phyloP scores from a whole-genome alignment of 257 asterid species.

The Gentiana straminea region DNA sequence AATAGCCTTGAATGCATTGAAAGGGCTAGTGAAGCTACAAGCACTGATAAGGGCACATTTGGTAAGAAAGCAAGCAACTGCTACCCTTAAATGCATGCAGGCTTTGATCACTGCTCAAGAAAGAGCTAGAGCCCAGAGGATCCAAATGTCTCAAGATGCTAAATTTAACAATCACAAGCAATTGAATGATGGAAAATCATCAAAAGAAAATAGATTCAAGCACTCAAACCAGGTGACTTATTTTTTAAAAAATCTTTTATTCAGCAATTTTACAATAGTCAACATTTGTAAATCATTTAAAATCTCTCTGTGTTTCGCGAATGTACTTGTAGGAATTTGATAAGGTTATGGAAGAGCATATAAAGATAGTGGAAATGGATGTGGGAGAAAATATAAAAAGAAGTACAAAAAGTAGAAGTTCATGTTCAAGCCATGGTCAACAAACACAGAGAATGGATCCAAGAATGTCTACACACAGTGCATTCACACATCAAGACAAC shows the following conservation, averaged over 20 bases:
- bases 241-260: background rate
- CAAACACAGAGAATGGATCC: conserved; percentile 32
- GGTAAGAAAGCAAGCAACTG: conserved; percentile 79
- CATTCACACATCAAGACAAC: conserved; percentile 30
- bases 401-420: conserved; percentile 40
- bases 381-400: conserved; percentile 46
- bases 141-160: conserved; percentile 45
- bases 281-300: background rate
- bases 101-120: conserved; percentile 74
- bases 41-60: conserved; percentile 90
- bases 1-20: conserved; percentile 90
- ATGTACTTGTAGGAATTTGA: conserved; percentile 39
- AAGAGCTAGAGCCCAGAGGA: conserved; percentile 70
- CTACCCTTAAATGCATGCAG: conserved; percentile 89
- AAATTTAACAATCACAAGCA: conserved; percentile 32
- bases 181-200: conserved; percentile 52
- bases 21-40: conserved; percentile 84
- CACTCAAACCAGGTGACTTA: conserved; percentile 43
- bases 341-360: conserved; percentile 53
- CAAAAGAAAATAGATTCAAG: conserved; percentile 36
- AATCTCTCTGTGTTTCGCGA: background rate
- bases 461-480: conserved; percentile 21
- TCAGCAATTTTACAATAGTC: no score
- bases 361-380: conserved; percentile 95
- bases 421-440: conserved; percentile 55